These are phyloP conservation scores for Capillidium heterosporum DNA, from an alignment of 371 early-diverging fungal genomes.

Conservation along the genomic window DNA sequence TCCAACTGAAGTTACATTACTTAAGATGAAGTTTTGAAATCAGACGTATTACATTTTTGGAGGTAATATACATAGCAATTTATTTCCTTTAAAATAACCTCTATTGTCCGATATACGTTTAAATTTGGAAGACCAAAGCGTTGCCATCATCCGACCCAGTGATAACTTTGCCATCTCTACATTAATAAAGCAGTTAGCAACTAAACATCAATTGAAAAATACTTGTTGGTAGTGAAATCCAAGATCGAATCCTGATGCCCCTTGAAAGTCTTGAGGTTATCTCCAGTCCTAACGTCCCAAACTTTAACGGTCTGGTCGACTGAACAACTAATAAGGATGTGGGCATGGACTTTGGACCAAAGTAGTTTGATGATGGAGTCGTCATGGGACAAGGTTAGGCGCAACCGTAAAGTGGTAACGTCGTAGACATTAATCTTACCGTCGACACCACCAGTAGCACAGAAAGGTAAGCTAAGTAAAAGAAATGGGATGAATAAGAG, in stretches of 20 bases:
- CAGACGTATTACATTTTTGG: too few species aligned
- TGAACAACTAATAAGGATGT: slow-evolving; percentile 43
- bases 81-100: too few species aligned
- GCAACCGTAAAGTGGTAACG: slow-evolving; percentile 45
- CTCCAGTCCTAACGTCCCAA: slow-evolving; percentile 76
- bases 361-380: slow-evolving; percentile 60
- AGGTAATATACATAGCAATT: too few species aligned
- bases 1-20: too few species aligned
- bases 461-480: slow-evolving; percentile 32
- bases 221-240: slow-evolving; percentile 50
- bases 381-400: slow-evolving; percentile 39
- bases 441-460: slow-evolving; percentile 77
- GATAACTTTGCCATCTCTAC: slow-evolving; percentile 53
- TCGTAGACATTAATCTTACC: slow-evolving; percentile 79
- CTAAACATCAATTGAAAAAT: slow-evolving; percentile 7
- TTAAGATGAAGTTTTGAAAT: too few species aligned
- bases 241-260: slow-evolving; percentile 83
- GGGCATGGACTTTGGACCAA: slow-evolving; percentile 45
- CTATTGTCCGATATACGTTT: too few species aligned
- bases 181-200: slow-evolving; percentile 6
- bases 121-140: slow-evolving; percentile 36
- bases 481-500: background rate
- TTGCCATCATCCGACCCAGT: slow-evolving; percentile 67
- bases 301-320: slow-evolving; percentile 55
- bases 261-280: slow-evolving; percentile 39